Percentiles rank a stretch among this genome's conserved stretches.
Evolutionary conservation across 2,329 filamentous ascomycete genomes (phyloP).

Genomic region (Curvularia sp.): DNA sequence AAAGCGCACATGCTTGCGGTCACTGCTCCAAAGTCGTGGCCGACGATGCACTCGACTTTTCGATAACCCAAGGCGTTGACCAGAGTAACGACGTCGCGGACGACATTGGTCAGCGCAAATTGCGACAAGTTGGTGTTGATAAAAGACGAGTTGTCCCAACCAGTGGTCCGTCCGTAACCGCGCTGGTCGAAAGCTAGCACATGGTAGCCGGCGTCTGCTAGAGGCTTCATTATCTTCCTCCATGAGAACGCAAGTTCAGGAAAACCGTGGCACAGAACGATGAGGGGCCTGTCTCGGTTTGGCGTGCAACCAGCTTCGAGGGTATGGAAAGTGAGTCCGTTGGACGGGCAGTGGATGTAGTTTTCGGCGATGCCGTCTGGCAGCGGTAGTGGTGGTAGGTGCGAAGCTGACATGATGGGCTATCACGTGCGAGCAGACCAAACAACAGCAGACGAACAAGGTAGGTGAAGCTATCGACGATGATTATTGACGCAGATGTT

Average conservation of each 20-base stretch:
- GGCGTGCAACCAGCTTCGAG: constrained; percentile 61
- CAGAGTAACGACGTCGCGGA: constrained; percentile 68
- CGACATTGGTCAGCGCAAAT: constrained; percentile 65
- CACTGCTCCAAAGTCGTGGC: constrained; percentile 72
- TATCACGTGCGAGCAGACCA: not conserved
- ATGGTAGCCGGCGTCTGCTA: constrained; percentile 68
- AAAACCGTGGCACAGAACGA: constrained; percentile 71
- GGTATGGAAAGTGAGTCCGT: constrained; percentile 68
- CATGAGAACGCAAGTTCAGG: constrained; percentile 75
- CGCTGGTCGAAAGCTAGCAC: constrained; percentile 73
- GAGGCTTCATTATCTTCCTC: constrained; percentile 66
- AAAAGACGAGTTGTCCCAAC: constrained; percentile 63
- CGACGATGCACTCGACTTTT: constrained; percentile 65
- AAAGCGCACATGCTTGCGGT: constrained; percentile 66
- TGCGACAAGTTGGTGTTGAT: constrained; percentile 62
- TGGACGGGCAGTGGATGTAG: constrained; percentile 63
- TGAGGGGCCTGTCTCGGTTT: constrained; percentile 57
- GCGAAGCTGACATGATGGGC: constrained; percentile 4
- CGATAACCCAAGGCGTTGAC: constrained; percentile 68
- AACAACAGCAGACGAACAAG: not conserved
- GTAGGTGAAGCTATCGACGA: not conserved
- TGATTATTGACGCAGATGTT: not conserved
- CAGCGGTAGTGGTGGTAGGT: constrained; percentile 59
- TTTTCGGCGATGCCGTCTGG: constrained; percentile 63
- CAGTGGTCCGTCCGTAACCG: constrained; percentile 71